These are phyloP conservation scores for Cruciata laevipes DNA, from an alignment of 257 asterid species.

Conservation along the genomic window DNA sequence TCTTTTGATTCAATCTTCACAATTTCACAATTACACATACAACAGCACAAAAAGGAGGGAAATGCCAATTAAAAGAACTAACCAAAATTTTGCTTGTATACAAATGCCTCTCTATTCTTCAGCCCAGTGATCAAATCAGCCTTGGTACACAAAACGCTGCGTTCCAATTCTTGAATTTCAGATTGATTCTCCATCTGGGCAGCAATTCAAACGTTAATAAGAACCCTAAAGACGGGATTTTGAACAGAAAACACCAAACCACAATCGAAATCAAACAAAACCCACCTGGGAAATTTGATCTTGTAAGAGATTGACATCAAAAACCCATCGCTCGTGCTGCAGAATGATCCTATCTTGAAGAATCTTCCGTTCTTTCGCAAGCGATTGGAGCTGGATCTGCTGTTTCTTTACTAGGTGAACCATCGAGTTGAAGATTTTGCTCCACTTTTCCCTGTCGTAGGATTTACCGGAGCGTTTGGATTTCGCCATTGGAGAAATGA, in stretches of 20 bases:
- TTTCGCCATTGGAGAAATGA: constrained; percentile 43
- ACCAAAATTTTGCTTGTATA: constrained; percentile 61
- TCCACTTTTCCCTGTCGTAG: constrained; percentile 48
- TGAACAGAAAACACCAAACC: constrained; percentile 1
- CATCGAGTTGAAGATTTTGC: constrained; percentile 37
- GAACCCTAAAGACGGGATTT: constrained; percentile 10
- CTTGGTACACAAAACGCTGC: constrained; percentile 35
- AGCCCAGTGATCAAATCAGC: constrained; percentile 41
- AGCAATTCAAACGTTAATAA: constrained; percentile 9
- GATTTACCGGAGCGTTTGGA: constrained; percentile 22
- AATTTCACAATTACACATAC: not conserved
- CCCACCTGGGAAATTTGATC: constrained; percentile 48
- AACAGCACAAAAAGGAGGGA: not conserved
- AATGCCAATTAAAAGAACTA: constrained; percentile 13
- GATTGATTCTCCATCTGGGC: constrained; percentile 30
- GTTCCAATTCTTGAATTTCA: constrained; percentile 48
- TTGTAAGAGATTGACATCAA: constrained; percentile 25
- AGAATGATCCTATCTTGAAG: constrained; percentile 46
- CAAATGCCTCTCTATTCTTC: constrained; percentile 48
- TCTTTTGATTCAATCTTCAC: not conserved
- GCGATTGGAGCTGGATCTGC: constrained; percentile 29
- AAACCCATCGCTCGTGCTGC: constrained; percentile 27
- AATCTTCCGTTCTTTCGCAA: constrained; percentile 37
- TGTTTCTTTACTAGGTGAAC: constrained; percentile 38
- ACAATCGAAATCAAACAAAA: not conserved